Percentiles rank a stretch among this genome's conserved stretches.
These are phyloP conservation scores for Marvania coccoides DNA, from an alignment of 139 green algal species.

Conservation along the genomic window DNA sequence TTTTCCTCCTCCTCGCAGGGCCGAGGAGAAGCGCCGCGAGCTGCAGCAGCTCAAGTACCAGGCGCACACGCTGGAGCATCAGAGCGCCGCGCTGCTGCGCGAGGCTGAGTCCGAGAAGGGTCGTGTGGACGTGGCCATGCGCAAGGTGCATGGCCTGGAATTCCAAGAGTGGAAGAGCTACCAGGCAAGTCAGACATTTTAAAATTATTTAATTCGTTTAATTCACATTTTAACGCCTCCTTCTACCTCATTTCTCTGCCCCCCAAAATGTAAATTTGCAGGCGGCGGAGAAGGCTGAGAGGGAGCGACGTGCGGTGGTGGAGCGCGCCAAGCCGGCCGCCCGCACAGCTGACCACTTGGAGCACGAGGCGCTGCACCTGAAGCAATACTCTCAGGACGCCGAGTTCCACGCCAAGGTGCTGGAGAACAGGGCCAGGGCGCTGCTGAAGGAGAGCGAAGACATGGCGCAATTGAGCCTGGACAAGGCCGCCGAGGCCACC, in stretches of 20 bases:
- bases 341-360: not conserved
- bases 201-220: too few species aligned
- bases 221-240: too few species aligned
- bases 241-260: too few species aligned
- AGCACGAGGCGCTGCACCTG: constrained; percentile 6
- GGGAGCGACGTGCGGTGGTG: constrained; percentile 15
- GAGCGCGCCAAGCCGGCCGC: not conserved
- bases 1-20: not conserved
- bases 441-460: constrained; percentile 14
- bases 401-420: constrained; percentile 24
- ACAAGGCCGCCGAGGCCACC: constrained; percentile 1
- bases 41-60: constrained; percentile 5
- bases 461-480: constrained; percentile 1
- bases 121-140: not conserved
- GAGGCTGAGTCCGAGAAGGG: not conserved
- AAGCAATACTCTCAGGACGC: constrained; percentile 10
- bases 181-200: too few species aligned
- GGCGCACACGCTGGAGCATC: not conserved
- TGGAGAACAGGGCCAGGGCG: constrained; percentile 17
- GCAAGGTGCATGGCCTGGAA: not conserved
- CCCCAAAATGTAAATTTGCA: too few species aligned
- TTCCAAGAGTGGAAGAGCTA: not conserved
- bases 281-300: constrained; percentile 19
- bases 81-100: not conserved
- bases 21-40: not conserved